phyloP scores from a whole-genome alignment of 306 rosid genomes.

The Rosa multiflora region DNA sequence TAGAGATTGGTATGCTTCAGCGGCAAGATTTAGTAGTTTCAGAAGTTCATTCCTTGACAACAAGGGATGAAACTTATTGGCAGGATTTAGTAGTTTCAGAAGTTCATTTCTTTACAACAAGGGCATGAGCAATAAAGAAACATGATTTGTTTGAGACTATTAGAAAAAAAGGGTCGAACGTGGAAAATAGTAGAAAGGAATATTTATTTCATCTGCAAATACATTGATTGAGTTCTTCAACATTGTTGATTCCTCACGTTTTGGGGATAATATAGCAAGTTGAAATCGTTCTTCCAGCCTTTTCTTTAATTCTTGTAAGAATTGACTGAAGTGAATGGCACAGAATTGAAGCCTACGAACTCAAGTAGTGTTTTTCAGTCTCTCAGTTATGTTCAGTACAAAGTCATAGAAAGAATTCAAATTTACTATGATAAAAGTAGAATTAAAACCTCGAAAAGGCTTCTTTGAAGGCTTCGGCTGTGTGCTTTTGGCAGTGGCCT shows the following conservation, averaged over 20 bases:
- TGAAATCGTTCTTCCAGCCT: background rate
- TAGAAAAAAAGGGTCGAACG: background rate
- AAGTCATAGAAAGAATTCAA: no score
- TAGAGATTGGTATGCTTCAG: background rate
- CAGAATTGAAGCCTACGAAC: background rate
- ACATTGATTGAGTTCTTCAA: background rate
- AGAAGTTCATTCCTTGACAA: conserved; percentile 23
- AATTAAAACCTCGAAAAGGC: no score
- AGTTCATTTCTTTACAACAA: conserved; percentile 26
- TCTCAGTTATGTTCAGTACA: no score
- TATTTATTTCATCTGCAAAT: conserved; percentile 6
- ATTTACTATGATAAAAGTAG: no score
- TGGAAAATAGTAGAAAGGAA: background rate
- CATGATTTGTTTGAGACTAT: background rate
- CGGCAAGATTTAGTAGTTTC: conserved; percentile 13
- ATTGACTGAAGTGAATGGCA: background rate
- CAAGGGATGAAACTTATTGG: conserved; percentile 11
- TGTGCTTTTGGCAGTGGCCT: no score
- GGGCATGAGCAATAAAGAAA: conserved; percentile 12
- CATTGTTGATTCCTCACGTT: background rate
- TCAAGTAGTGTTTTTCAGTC: background rate
- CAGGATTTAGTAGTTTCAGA: conserved; percentile 15
- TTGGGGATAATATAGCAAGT: background rate
- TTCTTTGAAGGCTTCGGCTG: no score
- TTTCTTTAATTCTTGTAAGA: background rate